A percentile compares a stretch with the other conserved stretches of the same genome.
phyloP scores from a whole-genome alignment of 176 grass and related monocot species.

The Oryza longistaminata region DNA sequence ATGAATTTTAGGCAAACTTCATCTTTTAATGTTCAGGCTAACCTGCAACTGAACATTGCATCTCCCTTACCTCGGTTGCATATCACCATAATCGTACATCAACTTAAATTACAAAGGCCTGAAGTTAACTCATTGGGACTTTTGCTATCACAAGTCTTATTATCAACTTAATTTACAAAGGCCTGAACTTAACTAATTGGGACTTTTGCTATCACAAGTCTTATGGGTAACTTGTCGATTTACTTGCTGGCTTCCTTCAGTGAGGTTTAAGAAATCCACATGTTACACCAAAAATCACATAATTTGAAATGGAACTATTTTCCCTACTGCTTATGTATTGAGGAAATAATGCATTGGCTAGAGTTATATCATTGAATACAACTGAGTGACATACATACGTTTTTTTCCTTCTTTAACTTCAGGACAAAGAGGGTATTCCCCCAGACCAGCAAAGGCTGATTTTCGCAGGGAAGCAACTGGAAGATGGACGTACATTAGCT shows the following conservation, averaged over 20 bases:
- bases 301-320: not conserved
- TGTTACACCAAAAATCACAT: not conserved
- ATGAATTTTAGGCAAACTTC: not conserved
- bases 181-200: not conserved
- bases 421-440: slow-evolving; percentile 90
- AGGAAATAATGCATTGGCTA: not conserved
- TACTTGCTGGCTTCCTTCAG: not conserved
- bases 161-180: not conserved
- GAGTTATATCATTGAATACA: not conserved
- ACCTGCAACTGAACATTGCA: not conserved
- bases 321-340: not conserved
- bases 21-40: not conserved
- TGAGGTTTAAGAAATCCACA: not conserved
- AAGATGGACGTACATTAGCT: slow-evolving; percentile 74
- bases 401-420: not conserved
- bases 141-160: not conserved
- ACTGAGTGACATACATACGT: not conserved
- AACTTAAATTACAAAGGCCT: not conserved
- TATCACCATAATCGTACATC: not conserved
- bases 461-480: slow-evolving; percentile 84
- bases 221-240: not conserved
- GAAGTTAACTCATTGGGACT: not conserved
- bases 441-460: slow-evolving; percentile 78
- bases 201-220: not conserved
- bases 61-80: not conserved